phyloP scores from a whole-genome alignment of 352 stramenopile species.

The Phytophthora vignae region DNA sequence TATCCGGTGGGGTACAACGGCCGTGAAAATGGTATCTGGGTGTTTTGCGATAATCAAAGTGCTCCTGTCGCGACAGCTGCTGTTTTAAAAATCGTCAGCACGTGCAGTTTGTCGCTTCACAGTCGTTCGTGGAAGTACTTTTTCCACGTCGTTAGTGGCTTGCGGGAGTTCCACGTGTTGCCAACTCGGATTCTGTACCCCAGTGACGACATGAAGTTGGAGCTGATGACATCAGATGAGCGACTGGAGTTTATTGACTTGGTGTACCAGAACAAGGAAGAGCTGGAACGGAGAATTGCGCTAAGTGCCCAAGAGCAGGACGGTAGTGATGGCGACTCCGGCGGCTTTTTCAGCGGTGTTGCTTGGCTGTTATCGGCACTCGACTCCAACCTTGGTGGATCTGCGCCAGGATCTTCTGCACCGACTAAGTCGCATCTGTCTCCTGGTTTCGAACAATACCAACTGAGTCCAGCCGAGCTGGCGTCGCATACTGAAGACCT shows the following conservation, averaged over 20 bases:
- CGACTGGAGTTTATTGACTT: slow-evolving; percentile 63
- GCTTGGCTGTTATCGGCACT: slow-evolving; percentile 78
- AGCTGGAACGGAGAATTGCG: slow-evolving; percentile 55
- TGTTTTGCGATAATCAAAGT: slow-evolving; percentile 80
- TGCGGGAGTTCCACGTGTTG: slow-evolving; percentile 74
- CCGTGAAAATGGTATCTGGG: slow-evolving; percentile 57
- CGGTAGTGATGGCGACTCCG: slow-evolving; percentile 21
- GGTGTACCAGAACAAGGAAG: slow-evolving; percentile 67
- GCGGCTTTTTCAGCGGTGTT: slow-evolving; percentile 77
- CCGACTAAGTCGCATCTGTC: slow-evolving; percentile 32
- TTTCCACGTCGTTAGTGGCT: slow-evolving; percentile 62
- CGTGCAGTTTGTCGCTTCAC: slow-evolving; percentile 59
- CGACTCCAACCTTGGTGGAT: slow-evolving; percentile 51
- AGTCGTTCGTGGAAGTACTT: slow-evolving; percentile 70
- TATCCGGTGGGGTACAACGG: slow-evolving; percentile 72
- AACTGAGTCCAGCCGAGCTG: slow-evolving; percentile 50
- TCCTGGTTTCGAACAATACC: slow-evolving; percentile 40
- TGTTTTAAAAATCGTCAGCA: slow-evolving; percentile 74
- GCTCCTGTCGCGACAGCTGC: slow-evolving; percentile 70
- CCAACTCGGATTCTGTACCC: slow-evolving; percentile 55
- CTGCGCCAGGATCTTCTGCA: slow-evolving; percentile 15
- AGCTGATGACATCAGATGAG: slow-evolving; percentile 62
- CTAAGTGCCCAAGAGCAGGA: slow-evolving; percentile 45
- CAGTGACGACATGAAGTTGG: slow-evolving; percentile 34
- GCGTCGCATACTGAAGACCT: slow-evolving; percentile 61